phyloP scores from a whole-genome alignment of 257 asterid genomes.

The Forsythia suspensa region DNA sequence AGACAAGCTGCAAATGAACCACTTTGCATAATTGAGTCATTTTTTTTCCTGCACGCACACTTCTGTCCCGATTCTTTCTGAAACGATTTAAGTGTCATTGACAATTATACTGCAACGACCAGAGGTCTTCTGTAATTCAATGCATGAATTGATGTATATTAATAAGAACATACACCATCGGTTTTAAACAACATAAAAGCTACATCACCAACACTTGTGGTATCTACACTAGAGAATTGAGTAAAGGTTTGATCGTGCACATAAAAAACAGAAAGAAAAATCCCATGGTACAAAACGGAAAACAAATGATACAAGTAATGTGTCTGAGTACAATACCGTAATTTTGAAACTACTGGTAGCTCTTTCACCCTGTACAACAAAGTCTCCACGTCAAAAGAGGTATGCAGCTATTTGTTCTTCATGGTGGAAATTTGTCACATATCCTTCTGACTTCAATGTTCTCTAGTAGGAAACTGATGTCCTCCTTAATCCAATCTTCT shows the following conservation, averaged over 20 bases:
- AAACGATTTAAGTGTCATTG: not conserved
- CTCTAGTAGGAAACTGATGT: not conserved
- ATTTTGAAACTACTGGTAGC: not conserved
- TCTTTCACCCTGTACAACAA: slow-evolving; percentile 20
- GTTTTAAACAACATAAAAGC: not conserved
- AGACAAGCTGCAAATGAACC: slow-evolving; percentile 13
- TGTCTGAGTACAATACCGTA: slow-evolving; percentile 12
- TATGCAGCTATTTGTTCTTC: slow-evolving; percentile 8
- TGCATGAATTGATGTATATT: not conserved
- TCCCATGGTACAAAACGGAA: not conserved
- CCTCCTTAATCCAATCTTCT: not conserved
- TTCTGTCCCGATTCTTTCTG: not conserved
- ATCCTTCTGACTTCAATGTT: not conserved
- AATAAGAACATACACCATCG: slow-evolving; percentile 10
- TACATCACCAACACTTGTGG: slow-evolving; percentile 13
- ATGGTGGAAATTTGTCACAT: not conserved
- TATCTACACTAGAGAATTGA: slow-evolving; percentile 20
- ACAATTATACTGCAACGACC: not conserved
- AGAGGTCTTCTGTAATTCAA: not conserved
- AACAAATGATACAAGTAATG: not conserved
- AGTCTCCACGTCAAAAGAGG: not conserved
- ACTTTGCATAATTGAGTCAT: not conserved
- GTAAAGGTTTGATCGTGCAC: not conserved
- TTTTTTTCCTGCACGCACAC: not conserved
- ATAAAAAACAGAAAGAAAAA: not conserved